Percentiles rank a stretch among this genome's conserved stretches.
Conservation (phyloP, 805 yeast species). For the Isabelozyma pseudorhagii region DNA sequence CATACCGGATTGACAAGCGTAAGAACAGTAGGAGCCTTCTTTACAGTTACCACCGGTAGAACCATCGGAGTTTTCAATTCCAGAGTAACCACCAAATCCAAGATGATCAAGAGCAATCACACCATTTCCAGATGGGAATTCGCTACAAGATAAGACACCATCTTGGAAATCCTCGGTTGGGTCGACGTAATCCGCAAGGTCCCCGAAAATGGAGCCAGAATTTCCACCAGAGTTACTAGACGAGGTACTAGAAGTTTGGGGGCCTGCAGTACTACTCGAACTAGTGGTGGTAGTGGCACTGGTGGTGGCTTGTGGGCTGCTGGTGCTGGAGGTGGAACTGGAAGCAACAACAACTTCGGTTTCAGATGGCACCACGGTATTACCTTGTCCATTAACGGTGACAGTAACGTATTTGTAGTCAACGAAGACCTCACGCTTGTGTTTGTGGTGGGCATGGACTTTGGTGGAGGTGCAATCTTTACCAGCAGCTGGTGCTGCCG, state of each 20-base stretch:
- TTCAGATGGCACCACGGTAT: constrained; percentile 15
- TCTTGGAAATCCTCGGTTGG: constrained; percentile 68
- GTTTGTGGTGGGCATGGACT: constrained; percentile 59
- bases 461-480: constrained; percentile 40
- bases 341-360: constrained; percentile 13
- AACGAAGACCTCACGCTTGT: constrained; percentile 54
- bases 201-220: constrained; percentile 43
- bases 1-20: constrained; percentile 98
- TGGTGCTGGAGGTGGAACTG: constrained; percentile 13
- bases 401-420: constrained; percentile 41
- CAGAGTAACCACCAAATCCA: constrained; percentile 82
- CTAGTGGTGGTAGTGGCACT: constrained; percentile 12
- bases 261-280: constrained; percentile 12
- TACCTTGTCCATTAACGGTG: constrained; percentile 43
- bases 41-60: constrained; percentile 68
- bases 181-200: constrained; percentile 50
- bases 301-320: constrained; percentile 11
- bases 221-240: constrained; percentile 5
- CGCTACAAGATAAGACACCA: constrained; percentile 63
- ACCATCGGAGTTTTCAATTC: constrained; percentile 59
- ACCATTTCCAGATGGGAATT: constrained; percentile 81
- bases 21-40: constrained; percentile 94
- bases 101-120: constrained; percentile 69
- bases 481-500: constrained; percentile 23
- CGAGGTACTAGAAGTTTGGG: constrained; percentile 9